phyloP scores from a whole-genome alignment of 805 yeast species.

The Alloascoidea hylecoeti region DNA sequence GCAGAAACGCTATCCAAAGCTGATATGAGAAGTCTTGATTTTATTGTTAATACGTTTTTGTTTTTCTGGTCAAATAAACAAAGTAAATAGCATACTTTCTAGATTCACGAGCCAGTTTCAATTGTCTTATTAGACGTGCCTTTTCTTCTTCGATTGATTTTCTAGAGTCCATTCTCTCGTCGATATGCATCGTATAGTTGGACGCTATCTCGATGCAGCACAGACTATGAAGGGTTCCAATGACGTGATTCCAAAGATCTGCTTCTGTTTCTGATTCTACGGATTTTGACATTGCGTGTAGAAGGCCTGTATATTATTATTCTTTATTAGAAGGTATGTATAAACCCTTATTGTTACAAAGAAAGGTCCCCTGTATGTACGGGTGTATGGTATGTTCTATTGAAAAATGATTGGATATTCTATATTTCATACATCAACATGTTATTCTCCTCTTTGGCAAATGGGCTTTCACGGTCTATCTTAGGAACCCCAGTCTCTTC shows the following conservation, averaged over 20 bases:
- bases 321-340: too few relatives aligned
- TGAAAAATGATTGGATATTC: too few relatives aligned
- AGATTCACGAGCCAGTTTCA: background rate
- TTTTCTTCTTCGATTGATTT: conserved; percentile 7
- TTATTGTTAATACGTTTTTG: too few relatives aligned
- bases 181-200: background rate
- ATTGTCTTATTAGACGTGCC: background rate
- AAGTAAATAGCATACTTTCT: background rate
- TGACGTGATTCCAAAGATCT: background rate
- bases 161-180: conserved; percentile 7
- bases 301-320: too few relatives aligned
- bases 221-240: conserved; percentile 1
- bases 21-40: background rate
- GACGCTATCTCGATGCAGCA: background rate
- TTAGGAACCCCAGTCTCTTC: too few relatives aligned
- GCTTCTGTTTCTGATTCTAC: background rate
- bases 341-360: too few relatives aligned
- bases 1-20: background rate
- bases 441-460: too few relatives aligned
- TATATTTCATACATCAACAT: too few relatives aligned
- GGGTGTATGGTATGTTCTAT: too few relatives aligned
- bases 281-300: background rate
- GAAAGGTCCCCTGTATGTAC: too few relatives aligned
- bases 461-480: too few relatives aligned
- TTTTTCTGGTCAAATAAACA: background rate